Evolutionary conservation across 2,329 filamentous ascomycete species (phyloP).

Genomic region (Ampelomyces quisqualis): DNA sequence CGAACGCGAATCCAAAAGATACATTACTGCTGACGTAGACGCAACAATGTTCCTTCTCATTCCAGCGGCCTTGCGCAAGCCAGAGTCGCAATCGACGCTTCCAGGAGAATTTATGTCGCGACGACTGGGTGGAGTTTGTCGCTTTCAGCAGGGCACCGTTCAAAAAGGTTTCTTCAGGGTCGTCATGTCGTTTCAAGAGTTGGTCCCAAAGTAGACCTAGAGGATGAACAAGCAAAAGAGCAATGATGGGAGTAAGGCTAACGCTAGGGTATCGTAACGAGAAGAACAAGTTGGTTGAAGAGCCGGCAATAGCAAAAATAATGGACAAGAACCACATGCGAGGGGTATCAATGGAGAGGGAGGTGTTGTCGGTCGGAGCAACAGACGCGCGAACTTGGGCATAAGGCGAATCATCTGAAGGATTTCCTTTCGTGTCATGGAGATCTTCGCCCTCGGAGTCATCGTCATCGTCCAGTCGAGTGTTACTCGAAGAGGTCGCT

Average conservation of each 20-base stretch:
- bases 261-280: constrained; percentile 87
- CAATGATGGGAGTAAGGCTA: constrained; percentile 85
- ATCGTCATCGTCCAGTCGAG: constrained; percentile 28
- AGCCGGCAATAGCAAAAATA: constrained; percentile 76
- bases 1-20: constrained; percentile 85
- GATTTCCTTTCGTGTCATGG: constrained; percentile 48
- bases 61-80: constrained; percentile 79
- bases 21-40: constrained; percentile 90
- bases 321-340: constrained; percentile 85
- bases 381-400: constrained; percentile 79
- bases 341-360: constrained; percentile 81
- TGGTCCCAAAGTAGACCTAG: constrained; percentile 79
- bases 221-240: constrained; percentile 79
- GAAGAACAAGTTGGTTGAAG: constrained; percentile 84
- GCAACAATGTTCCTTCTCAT: constrained; percentile 85
- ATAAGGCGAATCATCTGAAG: constrained; percentile 71
- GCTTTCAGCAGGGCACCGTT: constrained; percentile 53
- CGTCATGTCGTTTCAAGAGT: constrained; percentile 61
- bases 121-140: constrained; percentile 12
- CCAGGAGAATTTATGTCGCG: constrained; percentile 20
- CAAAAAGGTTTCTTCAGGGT: constrained; percentile 58
- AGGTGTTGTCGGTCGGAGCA: constrained; percentile 70
- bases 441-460: constrained; percentile 40
- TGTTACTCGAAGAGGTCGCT: constrained; percentile 35
- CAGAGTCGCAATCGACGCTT: constrained; percentile 61